phyloP scores from a whole-genome alignment of 2,329 filamentous ascomycete species.

The Graphiopsis chlorocephala region DNA sequence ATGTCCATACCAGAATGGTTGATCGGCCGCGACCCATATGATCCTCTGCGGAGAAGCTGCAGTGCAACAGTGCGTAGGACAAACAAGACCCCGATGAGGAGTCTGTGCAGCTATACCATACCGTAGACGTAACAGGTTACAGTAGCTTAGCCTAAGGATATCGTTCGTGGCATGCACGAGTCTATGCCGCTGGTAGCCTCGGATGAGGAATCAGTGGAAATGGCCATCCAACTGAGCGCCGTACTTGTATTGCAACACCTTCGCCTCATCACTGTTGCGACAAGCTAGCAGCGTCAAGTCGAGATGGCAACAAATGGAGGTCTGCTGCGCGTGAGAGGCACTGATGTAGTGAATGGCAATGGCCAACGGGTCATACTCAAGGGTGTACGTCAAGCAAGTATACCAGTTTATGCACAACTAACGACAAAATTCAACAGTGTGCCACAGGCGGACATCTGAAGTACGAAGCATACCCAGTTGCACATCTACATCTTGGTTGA shows the following conservation, averaged over 20 bases:
- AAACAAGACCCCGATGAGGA: neutral
- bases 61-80: neutral
- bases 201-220: neutral
- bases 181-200: neutral
- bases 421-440: neutral
- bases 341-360: constrained; percentile 45
- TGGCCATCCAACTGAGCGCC: neutral
- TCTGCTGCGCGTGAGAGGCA: constrained; percentile 42
- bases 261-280: neutral
- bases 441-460: constrained; percentile 26
- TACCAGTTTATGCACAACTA: constrained; percentile 36
- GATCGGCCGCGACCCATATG: neutral
- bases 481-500: neutral
- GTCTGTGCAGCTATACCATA: neutral
- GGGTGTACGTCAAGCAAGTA: constrained; percentile 39
- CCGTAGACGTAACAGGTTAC: neutral
- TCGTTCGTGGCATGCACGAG: neutral
- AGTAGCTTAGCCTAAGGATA: neutral
- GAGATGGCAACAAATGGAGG: constrained; percentile 22
- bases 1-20: neutral
- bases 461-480: neutral
- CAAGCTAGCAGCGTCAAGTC: too few species aligned
- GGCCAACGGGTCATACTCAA: constrained; percentile 47
- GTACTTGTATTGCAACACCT: neutral
- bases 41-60: constrained; percentile 1